These are phyloP conservation scores for Solanum clarkiae DNA, from an alignment of 257 asterid species.

Conservation along the genomic window DNA sequence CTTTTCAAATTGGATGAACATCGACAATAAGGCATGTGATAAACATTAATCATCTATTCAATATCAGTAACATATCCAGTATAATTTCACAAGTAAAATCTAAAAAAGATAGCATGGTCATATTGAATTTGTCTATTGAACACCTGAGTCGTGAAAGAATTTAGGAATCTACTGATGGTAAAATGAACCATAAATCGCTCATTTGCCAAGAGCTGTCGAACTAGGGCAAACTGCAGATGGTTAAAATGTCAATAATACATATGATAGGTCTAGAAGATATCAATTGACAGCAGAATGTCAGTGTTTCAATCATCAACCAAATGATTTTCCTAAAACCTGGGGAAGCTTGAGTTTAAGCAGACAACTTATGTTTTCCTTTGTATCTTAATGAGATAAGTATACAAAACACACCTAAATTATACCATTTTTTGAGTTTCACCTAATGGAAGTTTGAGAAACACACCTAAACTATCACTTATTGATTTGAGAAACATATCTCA, in stretches of 20 bases:
- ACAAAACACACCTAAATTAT: too few relatives aligned
- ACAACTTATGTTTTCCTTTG: not conserved
- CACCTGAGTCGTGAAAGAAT: not conserved
- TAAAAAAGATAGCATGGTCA: not conserved
- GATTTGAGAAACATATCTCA: too few relatives aligned
- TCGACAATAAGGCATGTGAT: not conserved
- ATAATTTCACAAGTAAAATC: not conserved
- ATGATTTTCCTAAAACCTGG: not conserved
- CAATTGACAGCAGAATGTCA: not conserved
- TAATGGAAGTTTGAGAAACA: too few relatives aligned
- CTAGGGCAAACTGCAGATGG: not conserved
- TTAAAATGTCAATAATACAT: not conserved
- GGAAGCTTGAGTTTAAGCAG: not conserved
- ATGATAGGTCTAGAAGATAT: not conserved
- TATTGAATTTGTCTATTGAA: not conserved
- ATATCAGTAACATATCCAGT: not conserved
- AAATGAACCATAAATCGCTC: not conserved
- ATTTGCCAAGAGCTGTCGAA: not conserved
- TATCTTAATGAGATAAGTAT: not conserved
- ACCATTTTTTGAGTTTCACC: too few relatives aligned
- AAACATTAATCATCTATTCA: not conserved
- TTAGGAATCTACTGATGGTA: not conserved
- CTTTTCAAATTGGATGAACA: not conserved
- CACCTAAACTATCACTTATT: too few relatives aligned
- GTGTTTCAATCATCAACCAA: not conserved